Percentiles rank a stretch among this genome's conserved stretches.
Evolutionary conservation across 352 stramenopile species (phyloP).

Genomic region (Pilasporangium apinafurcum): DNA sequence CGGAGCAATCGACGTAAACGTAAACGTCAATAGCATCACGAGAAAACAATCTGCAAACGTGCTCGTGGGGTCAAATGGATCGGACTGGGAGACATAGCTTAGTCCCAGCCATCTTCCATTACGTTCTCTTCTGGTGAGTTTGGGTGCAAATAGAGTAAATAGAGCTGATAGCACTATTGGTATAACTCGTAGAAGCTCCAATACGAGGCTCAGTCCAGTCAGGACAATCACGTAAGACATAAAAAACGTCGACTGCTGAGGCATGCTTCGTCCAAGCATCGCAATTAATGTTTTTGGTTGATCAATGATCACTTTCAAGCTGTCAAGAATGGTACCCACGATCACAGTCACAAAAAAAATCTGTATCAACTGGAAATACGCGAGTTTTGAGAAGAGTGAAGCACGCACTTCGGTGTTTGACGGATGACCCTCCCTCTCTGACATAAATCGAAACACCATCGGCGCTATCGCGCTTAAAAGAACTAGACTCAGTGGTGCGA

Average conservation of each 20-base stretch:
- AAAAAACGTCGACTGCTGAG: conserved; percentile 80
- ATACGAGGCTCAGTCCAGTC: conserved; percentile 42
- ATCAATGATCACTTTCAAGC: conserved; percentile 61
- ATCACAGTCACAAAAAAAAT: conserved; percentile 82
- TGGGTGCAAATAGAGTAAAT: conserved; percentile 50
- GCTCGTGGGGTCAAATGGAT: conserved; percentile 55
- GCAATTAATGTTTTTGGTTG: conserved; percentile 59
- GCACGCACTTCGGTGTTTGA: conserved; percentile 61
- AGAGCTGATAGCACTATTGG: conserved; percentile 39
- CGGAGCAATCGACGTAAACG: conserved; percentile 73
- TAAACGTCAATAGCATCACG: conserved; percentile 65
- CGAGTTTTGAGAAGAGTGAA: conserved; percentile 67
- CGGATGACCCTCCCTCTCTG: conserved; percentile 53
- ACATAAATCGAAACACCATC: conserved; percentile 60
- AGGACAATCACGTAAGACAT: conserved; percentile 78
- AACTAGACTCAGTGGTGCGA: conserved; percentile 60
- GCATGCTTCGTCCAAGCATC: conserved; percentile 72
- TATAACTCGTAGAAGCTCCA: conserved; percentile 62
- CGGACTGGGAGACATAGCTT: conserved; percentile 31
- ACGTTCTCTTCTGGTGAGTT: conserved; percentile 52
- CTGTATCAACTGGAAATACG: conserved; percentile 78
- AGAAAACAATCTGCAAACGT: conserved; percentile 58
- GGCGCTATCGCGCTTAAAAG: conserved; percentile 51
- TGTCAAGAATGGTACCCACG: conserved; percentile 70
- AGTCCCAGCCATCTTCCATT: conserved; percentile 53